phyloP scores from a whole-genome alignment of 2,329 filamentous ascomycete species.

The Nemania sp. region DNA sequence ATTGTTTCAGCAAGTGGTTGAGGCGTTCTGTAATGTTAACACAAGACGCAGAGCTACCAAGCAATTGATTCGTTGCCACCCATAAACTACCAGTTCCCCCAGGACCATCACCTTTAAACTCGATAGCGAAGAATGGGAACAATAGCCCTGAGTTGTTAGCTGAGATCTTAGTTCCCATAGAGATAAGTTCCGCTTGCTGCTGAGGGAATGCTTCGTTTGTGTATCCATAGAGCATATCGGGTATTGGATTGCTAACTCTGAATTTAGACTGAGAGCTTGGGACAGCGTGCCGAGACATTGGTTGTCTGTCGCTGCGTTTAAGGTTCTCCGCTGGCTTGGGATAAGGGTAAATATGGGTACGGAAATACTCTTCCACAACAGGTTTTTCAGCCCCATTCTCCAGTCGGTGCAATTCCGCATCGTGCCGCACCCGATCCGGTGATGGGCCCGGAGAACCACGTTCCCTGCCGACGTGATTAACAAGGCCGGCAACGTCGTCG shows the following conservation, averaged over 20 bases:
- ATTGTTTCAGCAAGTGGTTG: conserved; percentile 28
- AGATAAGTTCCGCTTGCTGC: neutral
- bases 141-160: conserved; percentile 25
- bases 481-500: neutral
- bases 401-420: neutral
- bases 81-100: conserved; percentile 45
- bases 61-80: conserved; percentile 54
- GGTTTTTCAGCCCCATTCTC: neutral
- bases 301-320: conserved; percentile 8
- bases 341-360: neutral
- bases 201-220: neutral
- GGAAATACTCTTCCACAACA: conserved; percentile 5
- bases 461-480: neutral
- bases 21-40: conserved; percentile 47
- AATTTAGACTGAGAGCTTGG: neutral
- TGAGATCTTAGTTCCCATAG: neutral
- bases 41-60: conserved; percentile 50
- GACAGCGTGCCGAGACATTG: neutral
- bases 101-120: conserved; percentile 50
- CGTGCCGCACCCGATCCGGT: neutral
- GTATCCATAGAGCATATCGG: conserved; percentile 13
- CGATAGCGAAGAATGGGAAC: conserved; percentile 50
- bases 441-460: conserved; percentile 2
- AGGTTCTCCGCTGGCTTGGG: neutral
- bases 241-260: conserved; percentile 10